Conservation (phyloP, 768 basidiomycete species). For the Boletus insuetus region DNA sequence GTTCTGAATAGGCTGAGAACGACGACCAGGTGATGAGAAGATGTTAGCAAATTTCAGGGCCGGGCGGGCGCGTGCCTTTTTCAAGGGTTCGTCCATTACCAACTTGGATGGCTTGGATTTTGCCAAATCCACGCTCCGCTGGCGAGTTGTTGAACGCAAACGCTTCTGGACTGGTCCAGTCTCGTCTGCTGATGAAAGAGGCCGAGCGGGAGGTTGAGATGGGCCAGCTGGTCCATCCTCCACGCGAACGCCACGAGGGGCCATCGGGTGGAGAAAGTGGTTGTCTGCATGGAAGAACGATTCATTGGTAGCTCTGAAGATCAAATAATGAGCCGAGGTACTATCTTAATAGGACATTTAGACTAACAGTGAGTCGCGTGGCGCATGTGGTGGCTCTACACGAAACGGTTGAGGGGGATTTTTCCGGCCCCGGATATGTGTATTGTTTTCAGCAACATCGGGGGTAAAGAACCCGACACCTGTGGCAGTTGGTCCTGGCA, state of each 20-base stretch:
- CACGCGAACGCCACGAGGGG: constrained; percentile 41
- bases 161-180: constrained; percentile 75
- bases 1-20: constrained; percentile 69
- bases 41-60: constrained; percentile 83
- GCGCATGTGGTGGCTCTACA: constrained; percentile 47
- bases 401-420: constrained; percentile 55
- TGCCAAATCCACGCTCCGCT: constrained; percentile 45
- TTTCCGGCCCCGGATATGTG: constrained; percentile 58
- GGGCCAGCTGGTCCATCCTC: constrained; percentile 41
- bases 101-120: constrained; percentile 62
- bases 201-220: constrained; percentile 53
- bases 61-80: constrained; percentile 92
- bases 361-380: constrained; percentile 64
- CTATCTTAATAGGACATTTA: not conserved
- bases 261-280: constrained; percentile 49
- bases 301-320: constrained; percentile 55
- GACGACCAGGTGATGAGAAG: constrained; percentile 83
- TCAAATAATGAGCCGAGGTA: constrained; percentile 3
- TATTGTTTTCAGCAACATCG: constrained; percentile 53
- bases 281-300: constrained; percentile 52
- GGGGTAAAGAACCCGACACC: constrained; percentile 78
- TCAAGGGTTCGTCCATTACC: constrained; percentile 65
- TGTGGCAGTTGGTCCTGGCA: constrained; percentile 52
- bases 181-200: constrained; percentile 82
- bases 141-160: constrained; percentile 61